Conservation (phyloP, 1,284 basidiomycete genomes). For the Cutaneotrichosporon dermatis region DNA sequence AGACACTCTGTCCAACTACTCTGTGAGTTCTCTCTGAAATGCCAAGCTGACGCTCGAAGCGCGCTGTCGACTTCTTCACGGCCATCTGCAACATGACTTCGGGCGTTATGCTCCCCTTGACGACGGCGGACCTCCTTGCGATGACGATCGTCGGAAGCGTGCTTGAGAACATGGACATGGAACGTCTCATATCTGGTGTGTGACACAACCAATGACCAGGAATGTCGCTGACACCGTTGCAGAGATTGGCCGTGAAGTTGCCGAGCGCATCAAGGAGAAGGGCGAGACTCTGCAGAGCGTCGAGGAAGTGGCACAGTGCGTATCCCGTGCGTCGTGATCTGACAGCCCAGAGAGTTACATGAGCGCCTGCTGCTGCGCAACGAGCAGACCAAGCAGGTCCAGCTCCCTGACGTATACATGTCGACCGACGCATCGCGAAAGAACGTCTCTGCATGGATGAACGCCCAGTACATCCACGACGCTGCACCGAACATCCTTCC, state of each 20-base stretch:
- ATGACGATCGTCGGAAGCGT: conserved; percentile 95
- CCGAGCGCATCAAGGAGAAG: conserved; percentile 76
- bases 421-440: conserved; percentile 80
- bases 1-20: conserved; percentile 89
- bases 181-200: conserved; percentile 67
- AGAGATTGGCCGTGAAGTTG: conserved; percentile 90
- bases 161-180: conserved; percentile 97
- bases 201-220: neutral
- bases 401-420: conserved; percentile 94
- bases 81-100: conserved; percentile 89
- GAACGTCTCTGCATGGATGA: conserved; percentile 83
- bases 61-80: conserved; percentile 91
- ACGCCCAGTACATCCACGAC: conserved; percentile 65
- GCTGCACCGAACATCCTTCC: conserved; percentile 75
- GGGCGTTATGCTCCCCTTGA: conserved; percentile 90
- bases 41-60: conserved; percentile 51
- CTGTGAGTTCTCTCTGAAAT: conserved; percentile 56
- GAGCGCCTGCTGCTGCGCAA: conserved; percentile 86
- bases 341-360: conserved; percentile 57
- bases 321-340: neutral
- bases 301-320: conserved; percentile 78
- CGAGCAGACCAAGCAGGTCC: conserved; percentile 93
- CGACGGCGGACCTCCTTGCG: conserved; percentile 91
- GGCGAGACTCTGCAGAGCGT: conserved; percentile 71
- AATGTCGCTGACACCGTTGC: conserved; percentile 6